These are phyloP conservation scores for Pythium volutum DNA, from an alignment of 352 stramenopile species.

Conservation along the genomic window DNA sequence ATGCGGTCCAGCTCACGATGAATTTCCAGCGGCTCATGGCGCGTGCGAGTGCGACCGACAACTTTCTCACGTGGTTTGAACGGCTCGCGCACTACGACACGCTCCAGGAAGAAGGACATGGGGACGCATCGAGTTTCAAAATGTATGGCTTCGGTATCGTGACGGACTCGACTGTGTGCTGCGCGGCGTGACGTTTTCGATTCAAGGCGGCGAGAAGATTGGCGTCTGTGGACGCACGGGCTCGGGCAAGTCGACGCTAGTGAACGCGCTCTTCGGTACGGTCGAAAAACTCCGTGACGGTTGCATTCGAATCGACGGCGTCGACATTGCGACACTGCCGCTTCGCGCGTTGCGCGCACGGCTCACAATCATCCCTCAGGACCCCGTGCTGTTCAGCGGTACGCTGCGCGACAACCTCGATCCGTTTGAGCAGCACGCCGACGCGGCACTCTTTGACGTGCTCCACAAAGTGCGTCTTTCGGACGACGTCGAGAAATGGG, in stretches of 20 bases:
- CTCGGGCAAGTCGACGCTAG: conserved; percentile 88
- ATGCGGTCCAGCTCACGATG: conserved; percentile 69
- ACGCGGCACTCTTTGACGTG: conserved; percentile 59
- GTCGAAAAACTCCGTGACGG: conserved; percentile 49
- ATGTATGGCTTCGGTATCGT: too few species aligned
- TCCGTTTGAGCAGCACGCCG: conserved; percentile 34
- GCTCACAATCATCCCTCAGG: conserved; percentile 84
- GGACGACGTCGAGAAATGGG: conserved; percentile 37
- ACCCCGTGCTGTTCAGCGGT: conserved; percentile 77
- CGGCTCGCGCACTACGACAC: conserved; percentile 23
- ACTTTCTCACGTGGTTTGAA: conserved; percentile 32
- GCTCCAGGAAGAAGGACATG: conserved; percentile 23
- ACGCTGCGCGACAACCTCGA: conserved; percentile 87
- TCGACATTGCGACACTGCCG: conserved; percentile 57
- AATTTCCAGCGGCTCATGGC: conserved; percentile 66
- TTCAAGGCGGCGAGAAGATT: conserved; percentile 58
- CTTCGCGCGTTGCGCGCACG: conserved; percentile 60
- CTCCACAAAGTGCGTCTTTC: conserved; percentile 51
- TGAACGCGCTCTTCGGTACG: conserved; percentile 78
- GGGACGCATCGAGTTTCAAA: too few species aligned
- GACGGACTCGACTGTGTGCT: too few species aligned
- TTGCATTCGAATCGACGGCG: conserved; percentile 65
- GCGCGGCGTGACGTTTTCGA: too few species aligned
- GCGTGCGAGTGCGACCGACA: conserved; percentile 41
- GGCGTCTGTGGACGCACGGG: conserved; percentile 88